phyloP scores from a whole-genome alignment of 2,329 filamentous ascomycete genomes.

The Cryphonectria radicalis region DNA sequence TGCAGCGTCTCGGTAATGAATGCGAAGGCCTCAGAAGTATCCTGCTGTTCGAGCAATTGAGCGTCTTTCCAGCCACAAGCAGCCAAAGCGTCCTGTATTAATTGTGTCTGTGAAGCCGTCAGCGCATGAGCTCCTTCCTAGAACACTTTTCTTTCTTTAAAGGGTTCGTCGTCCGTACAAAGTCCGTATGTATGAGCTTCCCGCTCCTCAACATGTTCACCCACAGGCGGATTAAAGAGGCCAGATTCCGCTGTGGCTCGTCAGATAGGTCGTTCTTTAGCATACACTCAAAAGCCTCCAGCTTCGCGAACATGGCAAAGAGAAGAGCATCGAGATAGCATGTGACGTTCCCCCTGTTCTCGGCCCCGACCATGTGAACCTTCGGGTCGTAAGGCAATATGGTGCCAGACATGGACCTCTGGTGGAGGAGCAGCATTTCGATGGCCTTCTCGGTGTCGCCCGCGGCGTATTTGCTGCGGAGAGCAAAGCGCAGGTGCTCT shows the following conservation, averaged over 20 bases:
- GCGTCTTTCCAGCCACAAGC: conserved; percentile 91
- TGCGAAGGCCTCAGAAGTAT: conserved; percentile 92
- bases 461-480: conserved; percentile 65
- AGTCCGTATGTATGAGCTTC: conserved; percentile 80
- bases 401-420: conserved; percentile 80
- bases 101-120: conserved; percentile 64
- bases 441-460: conserved; percentile 76
- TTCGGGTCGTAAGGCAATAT: conserved; percentile 75
- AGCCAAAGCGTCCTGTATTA: conserved; percentile 80
- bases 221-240: conserved; percentile 83
- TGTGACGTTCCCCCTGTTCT: conserved; percentile 85
- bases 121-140: conserved; percentile 31
- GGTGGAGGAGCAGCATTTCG: conserved; percentile 76
- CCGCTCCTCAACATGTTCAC: conserved; percentile 89
- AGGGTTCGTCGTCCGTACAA: conserved; percentile 58
- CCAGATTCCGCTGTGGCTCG: conserved; percentile 71
- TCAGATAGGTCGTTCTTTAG: conserved; percentile 79
- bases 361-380: conserved; percentile 77
- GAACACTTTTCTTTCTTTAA: too few species aligned
- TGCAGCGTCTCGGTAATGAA: conserved; percentile 92
- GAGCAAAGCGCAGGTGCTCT: conserved; percentile 62
- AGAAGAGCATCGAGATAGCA: conserved; percentile 91
- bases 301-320: conserved; percentile 92
- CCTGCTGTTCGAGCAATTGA: conserved; percentile 78
- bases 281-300: conserved; percentile 92